Evolutionary conservation across 1,284 basidiomycete species (phyloP).

Genomic region (Moesziomyces sp.): DNA sequence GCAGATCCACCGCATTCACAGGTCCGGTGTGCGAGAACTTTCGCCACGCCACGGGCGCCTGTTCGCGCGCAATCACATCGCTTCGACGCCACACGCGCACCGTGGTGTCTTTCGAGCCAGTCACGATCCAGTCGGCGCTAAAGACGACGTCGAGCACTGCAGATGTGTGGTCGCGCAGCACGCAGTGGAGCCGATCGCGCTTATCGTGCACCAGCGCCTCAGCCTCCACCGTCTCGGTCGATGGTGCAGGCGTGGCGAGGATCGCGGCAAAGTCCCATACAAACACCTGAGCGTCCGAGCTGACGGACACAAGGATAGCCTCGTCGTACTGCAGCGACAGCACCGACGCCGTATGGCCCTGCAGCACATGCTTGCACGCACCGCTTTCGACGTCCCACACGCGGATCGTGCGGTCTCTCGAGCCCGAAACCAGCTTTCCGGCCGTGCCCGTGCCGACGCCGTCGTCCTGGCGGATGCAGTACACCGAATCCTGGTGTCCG

Average conservation of each 20-base stretch:
- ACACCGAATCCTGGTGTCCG: conserved; percentile 55
- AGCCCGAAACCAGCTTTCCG: conserved; percentile 52
- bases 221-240: background rate
- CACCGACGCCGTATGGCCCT: conserved; percentile 53
- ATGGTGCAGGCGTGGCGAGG: conserved; percentile 6
- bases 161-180: conserved; percentile 39
- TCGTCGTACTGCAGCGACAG: conserved; percentile 58
- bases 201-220: conserved; percentile 21
- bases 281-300: conserved; percentile 49
- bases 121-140: conserved; percentile 49
- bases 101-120: conserved; percentile 51
- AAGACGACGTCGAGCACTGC: conserved; percentile 51
- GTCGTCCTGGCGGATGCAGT: conserved; percentile 54
- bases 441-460: conserved; percentile 42
- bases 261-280: conserved; percentile 55
- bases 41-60: conserved; percentile 9
- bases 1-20: conserved; percentile 47
- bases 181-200: conserved; percentile 18
- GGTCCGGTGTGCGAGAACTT: conserved; percentile 38
- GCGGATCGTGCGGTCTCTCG: conserved; percentile 50
- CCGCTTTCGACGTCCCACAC: conserved; percentile 56
- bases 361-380: conserved; percentile 40
- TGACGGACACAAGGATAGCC: conserved; percentile 49
- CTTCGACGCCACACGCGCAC: conserved; percentile 53
- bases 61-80: conserved; percentile 5